Evolutionary conservation across 2,329 filamentous ascomycete genomes (phyloP), one percentile per base, ranked within the genome.

Genomic region (Verticillium longisporum): DNA sequence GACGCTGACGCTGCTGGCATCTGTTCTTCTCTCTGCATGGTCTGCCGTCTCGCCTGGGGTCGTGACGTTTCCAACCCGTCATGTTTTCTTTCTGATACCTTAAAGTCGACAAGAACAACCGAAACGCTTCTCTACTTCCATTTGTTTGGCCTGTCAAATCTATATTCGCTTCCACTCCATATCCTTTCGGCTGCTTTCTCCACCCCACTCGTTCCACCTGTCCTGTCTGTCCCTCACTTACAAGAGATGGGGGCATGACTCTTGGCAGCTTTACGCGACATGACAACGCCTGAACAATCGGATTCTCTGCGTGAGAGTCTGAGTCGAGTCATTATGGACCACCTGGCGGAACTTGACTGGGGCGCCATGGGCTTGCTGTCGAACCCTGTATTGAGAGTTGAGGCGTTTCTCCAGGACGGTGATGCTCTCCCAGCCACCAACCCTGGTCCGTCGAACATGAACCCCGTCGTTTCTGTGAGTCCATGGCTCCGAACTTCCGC

Each of bases 381-480:
- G 34, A 64, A 64, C 55, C 63, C 63, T 4, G 63, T 64, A 32
- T 55, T 64, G 15, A 62, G 63, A 38, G 63, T 64, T 31, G 63
- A 64, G 50, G 63, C 63, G 15, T 64, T 64, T 36, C 63, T 64
- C 32, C 63, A 64, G 54, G 63, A 64, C 32, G 63, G 63, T 36
- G 60, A 63, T 45, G 45, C 45, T 50, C n/a, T 50, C 1, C 45
- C 45, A 50, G 10, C 59, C 61, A 10, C 58, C 57, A 38, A 37
- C 54, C 26, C 62, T 57, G 61, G 61, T 61, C 53, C 58, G 45
- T 50, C 45, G 45, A 50, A n/a, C 45, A 50, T 50, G 60, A 58
- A 57, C 60, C 62, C 63, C 21, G 61, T 64, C 32, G 63, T 64
- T 15, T 63, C 63, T 53, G 63, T 64, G 59, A 63, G 63, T 59